Evolutionary conservation across 108 stramenopile genomes (phyloP).

Genomic region (Cyclostephanos tholiformis): DNA sequence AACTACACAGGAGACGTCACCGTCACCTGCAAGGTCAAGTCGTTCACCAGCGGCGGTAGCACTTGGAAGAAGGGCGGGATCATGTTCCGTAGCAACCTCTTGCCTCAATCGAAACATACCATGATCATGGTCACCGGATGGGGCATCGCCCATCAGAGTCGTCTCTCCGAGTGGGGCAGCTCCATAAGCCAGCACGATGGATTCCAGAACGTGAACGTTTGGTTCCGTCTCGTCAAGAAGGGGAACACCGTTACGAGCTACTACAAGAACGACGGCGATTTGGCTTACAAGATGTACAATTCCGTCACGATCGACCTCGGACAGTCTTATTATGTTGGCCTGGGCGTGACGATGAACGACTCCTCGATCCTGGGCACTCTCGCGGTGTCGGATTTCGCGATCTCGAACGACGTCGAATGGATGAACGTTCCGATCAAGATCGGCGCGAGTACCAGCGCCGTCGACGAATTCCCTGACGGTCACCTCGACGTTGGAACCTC

Average conservation of each 20-base stretch:
- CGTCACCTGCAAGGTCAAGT: constrained; percentile 9
- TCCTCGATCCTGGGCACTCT: constrained; percentile 15
- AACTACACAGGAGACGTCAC: constrained; percentile 18
- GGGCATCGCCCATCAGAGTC: constrained; percentile 4
- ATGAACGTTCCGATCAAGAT: background rate
- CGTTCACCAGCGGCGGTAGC: background rate
- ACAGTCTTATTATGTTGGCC: constrained; percentile 13
- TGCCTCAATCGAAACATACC: constrained; percentile 1
- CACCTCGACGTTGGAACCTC: too few species aligned
- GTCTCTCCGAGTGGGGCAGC: background rate
- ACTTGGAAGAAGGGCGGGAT: constrained; percentile 30
- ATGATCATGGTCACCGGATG: background rate
- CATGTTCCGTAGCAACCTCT: constrained; percentile 21
- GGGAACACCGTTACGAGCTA: constrained; percentile 21
- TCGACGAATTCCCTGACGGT: too few species aligned
- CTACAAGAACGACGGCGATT: too few species aligned
- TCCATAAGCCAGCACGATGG: background rate
- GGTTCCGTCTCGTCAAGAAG: constrained; percentile 31
- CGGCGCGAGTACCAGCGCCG: constrained; percentile 12
- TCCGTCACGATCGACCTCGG: constrained; percentile 11
- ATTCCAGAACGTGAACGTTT: constrained; percentile 1
- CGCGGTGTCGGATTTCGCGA: constrained; percentile 16
- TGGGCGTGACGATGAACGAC: constrained; percentile 16
- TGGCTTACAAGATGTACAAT: too few species aligned
- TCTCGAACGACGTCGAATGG: constrained; percentile 8